phyloP scores from a whole-genome alignment of 1,284 basidiomycete species.

The Apiotrichum mycotoxinovorans region DNA sequence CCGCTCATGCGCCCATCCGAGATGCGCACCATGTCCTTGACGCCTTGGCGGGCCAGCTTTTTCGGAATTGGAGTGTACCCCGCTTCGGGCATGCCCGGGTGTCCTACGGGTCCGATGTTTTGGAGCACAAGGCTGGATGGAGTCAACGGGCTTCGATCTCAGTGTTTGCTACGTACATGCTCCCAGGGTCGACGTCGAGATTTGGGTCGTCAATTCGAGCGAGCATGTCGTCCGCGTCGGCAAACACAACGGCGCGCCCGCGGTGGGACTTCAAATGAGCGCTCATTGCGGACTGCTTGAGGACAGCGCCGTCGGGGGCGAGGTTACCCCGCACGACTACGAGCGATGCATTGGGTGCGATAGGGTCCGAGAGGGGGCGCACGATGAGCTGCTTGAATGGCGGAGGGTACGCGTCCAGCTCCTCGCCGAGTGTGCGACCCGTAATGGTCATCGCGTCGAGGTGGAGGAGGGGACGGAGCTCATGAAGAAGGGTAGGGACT shows the following conservation, averaged over 20 bases:
- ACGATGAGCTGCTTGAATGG: constrained; percentile 39
- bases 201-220: constrained; percentile 38
- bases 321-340: constrained; percentile 45
- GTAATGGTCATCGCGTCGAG: constrained; percentile 44
- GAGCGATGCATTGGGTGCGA: constrained; percentile 32
- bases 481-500: constrained; percentile 40
- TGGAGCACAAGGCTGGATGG: constrained; percentile 39
- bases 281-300: constrained; percentile 44
- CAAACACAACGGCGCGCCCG: constrained; percentile 42
- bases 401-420: constrained; percentile 26
- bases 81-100: constrained; percentile 50
- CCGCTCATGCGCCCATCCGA: constrained; percentile 48
- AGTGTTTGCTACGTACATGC: constrained; percentile 19
- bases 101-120: constrained; percentile 43
- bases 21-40: constrained; percentile 47
- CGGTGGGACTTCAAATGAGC: constrained; percentile 26
- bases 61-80: constrained; percentile 46
- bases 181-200: constrained; percentile 30
- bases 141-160: not conserved
- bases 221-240: constrained; percentile 32
- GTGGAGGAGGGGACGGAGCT: constrained; percentile 33
- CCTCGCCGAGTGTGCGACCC: constrained; percentile 43
- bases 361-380: constrained; percentile 32
- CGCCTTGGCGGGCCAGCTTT: constrained; percentile 40
- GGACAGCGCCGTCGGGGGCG: constrained; percentile 38